A percentile compares a stretch with the other conserved stretches of the same genome.
phyloP scores from a whole-genome alignment of 176 grass and related monocot species.

The Triticum dicoccoides region DNA sequence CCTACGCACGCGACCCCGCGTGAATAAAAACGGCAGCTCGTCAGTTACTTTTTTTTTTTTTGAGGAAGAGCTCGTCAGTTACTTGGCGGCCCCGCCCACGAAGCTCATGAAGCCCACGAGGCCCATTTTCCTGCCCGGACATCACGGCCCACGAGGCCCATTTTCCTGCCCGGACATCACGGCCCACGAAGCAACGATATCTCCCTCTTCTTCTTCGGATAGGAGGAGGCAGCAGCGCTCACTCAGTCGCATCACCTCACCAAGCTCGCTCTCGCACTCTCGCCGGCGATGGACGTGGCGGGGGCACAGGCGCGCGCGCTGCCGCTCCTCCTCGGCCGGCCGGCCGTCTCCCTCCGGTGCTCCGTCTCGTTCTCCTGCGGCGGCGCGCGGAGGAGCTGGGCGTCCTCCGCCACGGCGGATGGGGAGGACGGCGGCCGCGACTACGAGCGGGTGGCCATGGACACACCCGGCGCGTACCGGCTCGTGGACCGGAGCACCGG shows the following conservation, averaged over 20 bases:
- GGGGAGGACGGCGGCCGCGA: conserved; percentile 10
- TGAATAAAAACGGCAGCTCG: too few relatives aligned
- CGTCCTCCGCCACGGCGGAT: conserved; percentile 23
- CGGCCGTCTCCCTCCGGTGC: conserved; percentile 2
- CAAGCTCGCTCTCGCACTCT: background rate
- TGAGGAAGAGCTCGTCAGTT: too few relatives aligned
- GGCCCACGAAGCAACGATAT: background rate
- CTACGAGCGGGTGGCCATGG: conserved; percentile 60
- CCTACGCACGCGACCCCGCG: too few relatives aligned
- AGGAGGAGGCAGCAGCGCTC: background rate
- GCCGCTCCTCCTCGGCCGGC: conserved; percentile 17
- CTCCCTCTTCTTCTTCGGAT: conserved; percentile 10
- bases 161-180: too few relatives aligned
- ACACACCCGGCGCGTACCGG: conserved; percentile 69
- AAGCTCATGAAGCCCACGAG: too few relatives aligned
- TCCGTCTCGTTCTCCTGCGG: conserved; percentile 10
- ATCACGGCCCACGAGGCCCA: background rate
- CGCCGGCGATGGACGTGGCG: conserved; percentile 26
- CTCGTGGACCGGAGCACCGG: conserved; percentile 70
- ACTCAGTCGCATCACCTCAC: background rate
- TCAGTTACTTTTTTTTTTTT: too few relatives aligned
- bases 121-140: too few relatives aligned
- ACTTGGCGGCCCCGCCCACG: too few relatives aligned
- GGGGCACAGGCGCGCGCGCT: conserved; percentile 28
- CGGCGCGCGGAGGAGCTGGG: conserved; percentile 26